These are phyloP conservation scores for Daedalea quercina DNA, from an alignment of 768 basidiomycete genomes.

Conservation along the genomic window DNA sequence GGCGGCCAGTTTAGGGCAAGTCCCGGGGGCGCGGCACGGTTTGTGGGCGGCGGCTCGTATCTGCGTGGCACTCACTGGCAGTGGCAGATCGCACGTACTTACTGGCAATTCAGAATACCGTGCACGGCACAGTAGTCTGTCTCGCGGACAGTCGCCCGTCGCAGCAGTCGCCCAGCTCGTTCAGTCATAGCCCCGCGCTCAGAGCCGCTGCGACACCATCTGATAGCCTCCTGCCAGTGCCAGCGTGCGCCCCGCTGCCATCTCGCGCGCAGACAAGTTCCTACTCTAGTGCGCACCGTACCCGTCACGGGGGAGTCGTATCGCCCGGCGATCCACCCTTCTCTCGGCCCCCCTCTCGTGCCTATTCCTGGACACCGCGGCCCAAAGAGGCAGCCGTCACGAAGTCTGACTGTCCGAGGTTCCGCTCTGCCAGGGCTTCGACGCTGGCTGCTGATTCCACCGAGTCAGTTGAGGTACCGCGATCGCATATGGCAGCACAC, in stretches of 20 bases:
- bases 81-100: too few species aligned
- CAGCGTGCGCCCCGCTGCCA: not conserved
- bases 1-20: constrained; percentile 13
- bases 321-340: constrained; percentile 12
- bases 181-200: not conserved
- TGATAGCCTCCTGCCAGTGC: not conserved
- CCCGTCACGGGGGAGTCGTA: constrained; percentile 3
- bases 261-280: constrained; percentile 1
- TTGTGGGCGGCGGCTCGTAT: constrained; percentile 11
- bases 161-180: not conserved
- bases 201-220: not conserved
- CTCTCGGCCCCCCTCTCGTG: not conserved
- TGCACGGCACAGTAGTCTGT: constrained; percentile 9
- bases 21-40: constrained; percentile 9
- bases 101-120: too few species aligned
- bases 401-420: constrained; percentile 12
- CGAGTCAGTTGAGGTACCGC: constrained; percentile 39
- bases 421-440: constrained; percentile 8
- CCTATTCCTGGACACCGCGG: not conserved
- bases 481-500: constrained; percentile 24
- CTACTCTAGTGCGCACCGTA: not conserved
- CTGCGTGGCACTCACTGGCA: too few species aligned
- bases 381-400: constrained; percentile 11
- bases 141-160: constrained; percentile 8
- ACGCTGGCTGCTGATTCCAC: constrained; percentile 24